Evolutionary conservation across 306 rosid species (phyloP), one percentile per base, ranked within the genome.

Genomic region (Castanopsis chinensis): DNA sequence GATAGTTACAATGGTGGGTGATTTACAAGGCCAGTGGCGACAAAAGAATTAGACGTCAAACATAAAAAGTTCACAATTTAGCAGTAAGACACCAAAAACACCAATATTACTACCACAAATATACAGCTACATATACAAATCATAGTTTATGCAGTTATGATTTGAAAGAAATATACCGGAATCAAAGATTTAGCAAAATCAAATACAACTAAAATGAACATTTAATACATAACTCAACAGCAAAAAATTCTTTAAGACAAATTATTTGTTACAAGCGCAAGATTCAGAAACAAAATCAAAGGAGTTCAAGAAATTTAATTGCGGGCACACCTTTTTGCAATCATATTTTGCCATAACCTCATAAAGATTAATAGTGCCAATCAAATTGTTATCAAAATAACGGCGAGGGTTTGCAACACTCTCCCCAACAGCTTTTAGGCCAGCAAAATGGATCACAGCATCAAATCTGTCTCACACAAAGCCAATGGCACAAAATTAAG

Each of bases 401-500:
- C 93, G 92, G 5, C 74, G 92, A 1, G 98, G 98, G 21, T 91
- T 73, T 0, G 82, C 92, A 52, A 91, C 96, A 79, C 98, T 95
- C 81, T 95, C 99, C 4, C 90, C 97, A 35, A 95, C 98, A 7
- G 98, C 98, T 82, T 95, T 92, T 0, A 95, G 84, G 10, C 94
- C 98, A 72, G 98, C 98, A 76, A 95, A 95, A 78, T 95, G 99
- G 54, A 95, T 87, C 54, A 95, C 99, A 19, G 96, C 99, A 76
- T 95, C 98, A 71, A 92, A 92, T 72, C 99, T 92, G 80, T 75
- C 77, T 14, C 82, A 81, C 27, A 3, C 15, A 59, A 33, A 19
- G 49, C 75, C 65, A 80, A 71, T 25, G 20, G 33, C 68, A 33
- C 3, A 19, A 10, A 20, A 18, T 49, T 3, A 49, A 49, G 53